These are phyloP conservation scores for Boletellus ananiceps DNA, from an alignment of 768 basidiomycete species.

Conservation along the genomic window DNA sequence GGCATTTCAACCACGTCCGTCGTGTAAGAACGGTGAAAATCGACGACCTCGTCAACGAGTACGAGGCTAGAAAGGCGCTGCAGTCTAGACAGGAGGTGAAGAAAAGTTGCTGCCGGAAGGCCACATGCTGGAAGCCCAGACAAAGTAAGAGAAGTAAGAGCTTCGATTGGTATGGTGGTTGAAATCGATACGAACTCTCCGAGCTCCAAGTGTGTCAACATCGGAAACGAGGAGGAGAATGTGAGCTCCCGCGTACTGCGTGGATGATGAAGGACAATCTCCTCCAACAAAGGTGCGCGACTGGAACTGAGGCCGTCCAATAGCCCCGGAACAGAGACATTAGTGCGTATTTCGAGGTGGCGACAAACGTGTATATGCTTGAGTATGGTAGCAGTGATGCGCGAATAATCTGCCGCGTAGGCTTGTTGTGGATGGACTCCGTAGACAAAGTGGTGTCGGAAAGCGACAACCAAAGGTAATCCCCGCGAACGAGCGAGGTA, in stretches of 20 bases:
- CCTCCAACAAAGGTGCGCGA: slow-evolving; percentile 23
- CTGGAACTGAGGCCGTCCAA: slow-evolving; percentile 19
- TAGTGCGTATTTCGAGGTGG: slow-evolving; percentile 24
- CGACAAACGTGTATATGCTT: slow-evolving; percentile 24
- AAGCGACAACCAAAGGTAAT: slow-evolving; percentile 18
- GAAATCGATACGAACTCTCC: slow-evolving; percentile 17
- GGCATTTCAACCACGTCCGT: slow-evolving; percentile 13
- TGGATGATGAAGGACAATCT: slow-evolving; percentile 25
- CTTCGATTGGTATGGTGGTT: slow-evolving; percentile 11
- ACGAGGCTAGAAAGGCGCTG: slow-evolving; percentile 20
- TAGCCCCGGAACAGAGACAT: slow-evolving; percentile 22
- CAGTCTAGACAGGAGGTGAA: slow-evolving; percentile 21
- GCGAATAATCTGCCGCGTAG: slow-evolving; percentile 19
- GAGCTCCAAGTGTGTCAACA: slow-evolving; percentile 21
- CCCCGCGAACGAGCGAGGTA: slow-evolving; percentile 27
- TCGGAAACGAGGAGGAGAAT: slow-evolving; percentile 20
- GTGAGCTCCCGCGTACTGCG: slow-evolving; percentile 5
- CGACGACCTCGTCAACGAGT: slow-evolving; percentile 25
- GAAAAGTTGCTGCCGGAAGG: slow-evolving; percentile 19
- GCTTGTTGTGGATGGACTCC: slow-evolving; percentile 17
- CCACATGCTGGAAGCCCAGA: slow-evolving; percentile 20
- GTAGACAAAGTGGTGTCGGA: slow-evolving; percentile 21
- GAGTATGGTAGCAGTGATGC: slow-evolving; percentile 24
- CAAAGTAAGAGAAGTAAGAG: slow-evolving; percentile 24
- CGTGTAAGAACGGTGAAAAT: slow-evolving; percentile 19